Base-by-base conservation (phyloP, 768 basidiomycete species). In the Tubosaeta sp. region DNA sequence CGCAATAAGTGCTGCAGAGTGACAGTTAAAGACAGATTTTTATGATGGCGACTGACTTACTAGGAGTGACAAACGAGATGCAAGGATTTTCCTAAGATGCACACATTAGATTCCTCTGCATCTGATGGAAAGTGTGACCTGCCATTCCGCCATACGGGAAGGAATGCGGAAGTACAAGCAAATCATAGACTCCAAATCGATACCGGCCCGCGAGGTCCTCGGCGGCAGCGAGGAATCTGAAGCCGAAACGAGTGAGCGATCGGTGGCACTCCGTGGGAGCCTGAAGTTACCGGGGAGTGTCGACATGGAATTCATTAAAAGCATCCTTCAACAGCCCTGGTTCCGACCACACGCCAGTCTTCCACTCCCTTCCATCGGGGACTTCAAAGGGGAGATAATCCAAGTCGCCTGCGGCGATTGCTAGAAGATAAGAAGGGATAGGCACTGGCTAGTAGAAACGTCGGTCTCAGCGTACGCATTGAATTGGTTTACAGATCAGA, bases 101-200 rank as follows among this genome's bases (percentile, higher is more conserved):
- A 29, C 45, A 11, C 17, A 57, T 55, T 42, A 53, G 50, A 50
- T 33, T 33, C 1, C 11, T 19, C 5, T n/a, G 4, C 7, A 11
- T 38, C 12, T 7, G 7, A 10, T 12, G 16, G 4, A 3, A 37
- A 29, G n/a, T n/a, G 32, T 8, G 17, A 44, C 57, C 19, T 55
- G 84, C 86, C 90, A 90, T 87, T 54, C 91, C 92, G 45, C 92
- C 94, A 65, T 89, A 95, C 1, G 94, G 95, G 78, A 97, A 97
- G 0, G 88, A 86, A 11, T 91, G 86, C 0, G 94, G 95, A 6
- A 97, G 75, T 19, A 97, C 83, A 17, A 97, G 77, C 2, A 95
- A 66, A 65, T 97, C 93, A 63, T 94, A 97, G 1, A 93, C 86
- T 4, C 88, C 86, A 62, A 94, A 97, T 46, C 74, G 74, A 64